Evolutionary conservation across 2,329 filamentous ascomycete species (phyloP).

Genomic region (Blastomyces silverae): DNA sequence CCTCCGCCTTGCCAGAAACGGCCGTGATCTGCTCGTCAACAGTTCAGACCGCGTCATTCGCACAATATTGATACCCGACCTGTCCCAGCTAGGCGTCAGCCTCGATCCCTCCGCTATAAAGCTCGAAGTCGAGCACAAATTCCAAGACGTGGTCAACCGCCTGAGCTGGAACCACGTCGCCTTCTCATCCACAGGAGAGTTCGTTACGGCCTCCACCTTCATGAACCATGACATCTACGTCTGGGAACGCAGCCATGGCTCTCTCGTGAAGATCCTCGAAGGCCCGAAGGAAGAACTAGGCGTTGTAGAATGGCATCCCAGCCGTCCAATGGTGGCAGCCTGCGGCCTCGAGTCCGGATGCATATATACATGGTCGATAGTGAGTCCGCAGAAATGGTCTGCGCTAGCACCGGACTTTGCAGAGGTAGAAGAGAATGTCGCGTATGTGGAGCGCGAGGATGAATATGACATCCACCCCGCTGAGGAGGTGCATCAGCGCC

Average conservation of each 20-base stretch:
- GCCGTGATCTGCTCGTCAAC: conserved; percentile 83
- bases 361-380: conserved; percentile 93
- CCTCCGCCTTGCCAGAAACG: conserved; percentile 74
- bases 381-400: conserved; percentile 94
- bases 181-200: conserved; percentile 89
- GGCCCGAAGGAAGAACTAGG: conserved; percentile 95
- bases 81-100: conserved; percentile 47
- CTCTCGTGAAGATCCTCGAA: conserved; percentile 91
- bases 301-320: conserved; percentile 95
- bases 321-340: conserved; percentile 76
- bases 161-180: conserved; percentile 96
- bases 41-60: conserved; percentile 91
- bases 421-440: conserved; percentile 96
- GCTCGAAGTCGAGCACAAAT: conserved; percentile 91
- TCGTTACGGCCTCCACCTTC: conserved; percentile 91
- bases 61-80: conserved; percentile 81
- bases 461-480: conserved; percentile 97
- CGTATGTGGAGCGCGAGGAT: conserved; percentile 91
- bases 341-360: conserved; percentile 88
- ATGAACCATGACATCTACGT: conserved; percentile 99
- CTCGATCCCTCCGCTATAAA: conserved; percentile 80
- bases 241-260: conserved; percentile 91
- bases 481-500: conserved; percentile 85
- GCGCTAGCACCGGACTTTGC: conserved; percentile 93
- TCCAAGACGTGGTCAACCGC: conserved; percentile 93